Conservation (phyloP, 768 basidiomycete genomes). For the Amanita exitialis region DNA sequence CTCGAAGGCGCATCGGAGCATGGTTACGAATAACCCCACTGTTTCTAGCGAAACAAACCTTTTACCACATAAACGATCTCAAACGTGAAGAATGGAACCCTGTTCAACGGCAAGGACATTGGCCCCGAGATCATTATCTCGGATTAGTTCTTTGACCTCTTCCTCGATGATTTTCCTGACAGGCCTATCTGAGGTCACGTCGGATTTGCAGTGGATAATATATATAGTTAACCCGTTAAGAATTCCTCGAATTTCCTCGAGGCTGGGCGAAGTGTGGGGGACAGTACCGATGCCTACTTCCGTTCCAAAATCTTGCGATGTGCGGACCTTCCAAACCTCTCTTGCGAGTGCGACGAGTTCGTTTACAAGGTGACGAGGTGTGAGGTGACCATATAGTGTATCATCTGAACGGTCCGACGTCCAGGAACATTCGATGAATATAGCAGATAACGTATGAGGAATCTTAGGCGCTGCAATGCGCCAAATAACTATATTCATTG, state of each 20-base stretch:
- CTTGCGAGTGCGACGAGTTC: slow-evolving; percentile 66
- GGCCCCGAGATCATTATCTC: slow-evolving; percentile 54
- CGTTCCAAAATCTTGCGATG: slow-evolving; percentile 15
- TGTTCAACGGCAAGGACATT: slow-evolving; percentile 63
- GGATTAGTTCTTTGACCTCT: slow-evolving; percentile 60
- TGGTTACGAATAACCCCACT: not conserved
- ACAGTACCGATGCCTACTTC: slow-evolving; percentile 18
- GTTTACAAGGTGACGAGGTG: slow-evolving; percentile 64
- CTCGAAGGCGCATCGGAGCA: no score
- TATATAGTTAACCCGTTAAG: slow-evolving; percentile 59
- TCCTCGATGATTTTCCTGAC: slow-evolving; percentile 60
- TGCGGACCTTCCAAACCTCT: slow-evolving; percentile 42
- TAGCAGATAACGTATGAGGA: slow-evolving; percentile 52
- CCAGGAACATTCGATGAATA: slow-evolving; percentile 96
- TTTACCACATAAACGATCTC: slow-evolving; percentile 16
- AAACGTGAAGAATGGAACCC: slow-evolving; percentile 48
- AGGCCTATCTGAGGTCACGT: slow-evolving; percentile 45
- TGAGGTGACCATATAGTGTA: slow-evolving; percentile 78
- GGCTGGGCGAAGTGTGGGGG: slow-evolving; percentile 11
- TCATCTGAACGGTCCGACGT: slow-evolving; percentile 60
- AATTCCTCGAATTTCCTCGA: slow-evolving; percentile 38
- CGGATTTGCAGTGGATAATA: slow-evolving; percentile 78
- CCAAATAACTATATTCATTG: slow-evolving; percentile 70
- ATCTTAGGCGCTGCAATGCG: slow-evolving; percentile 70
- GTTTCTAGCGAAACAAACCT: not conserved